Base-by-base conservation (phyloP, 345 rosid species). In the Salix exigua region DNA sequence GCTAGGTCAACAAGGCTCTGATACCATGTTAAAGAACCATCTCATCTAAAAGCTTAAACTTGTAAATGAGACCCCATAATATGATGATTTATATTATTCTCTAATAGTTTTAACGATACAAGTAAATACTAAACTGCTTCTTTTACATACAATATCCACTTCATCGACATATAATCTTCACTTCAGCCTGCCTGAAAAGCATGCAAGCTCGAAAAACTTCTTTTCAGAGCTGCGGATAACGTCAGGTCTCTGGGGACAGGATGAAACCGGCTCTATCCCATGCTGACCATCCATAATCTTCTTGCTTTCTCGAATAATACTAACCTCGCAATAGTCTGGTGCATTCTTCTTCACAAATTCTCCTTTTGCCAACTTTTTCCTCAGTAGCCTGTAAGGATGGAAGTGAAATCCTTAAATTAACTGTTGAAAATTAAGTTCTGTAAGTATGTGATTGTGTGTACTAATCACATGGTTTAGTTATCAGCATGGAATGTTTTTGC, bases 261-360 rank as follows among this genome's bases (percentile, higher is more conserved):
- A 48, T 25, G 70, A 44, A 16, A 66, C 30, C 18, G 81, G 38
- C 48, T 78, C 80, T 23, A 64, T 9, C 4, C 48, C 42, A 48
- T 74, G 58, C 68, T 79, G 48, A 40, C 38, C 61, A 6, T 71
- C 85, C n/a, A 12, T 4, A 40, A 82, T 72, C 71, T 82, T 82
- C 81, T 80, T 78, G 14, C 89, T 89, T 7, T 85, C 71, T 66
- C 72, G 77, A 69, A 87, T 88, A 48, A 88, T 70, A 17, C 80
- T 82, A 9, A 87, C 89, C 70, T 86, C 81, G 60, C 92, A 88
- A 42, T 70, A 87, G 0, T 85, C 89, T 3, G 94, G 92, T 17
- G 92, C 89, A 80, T 86, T 82, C 79, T 81, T 82, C 84, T 74
- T 82, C 35, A 90, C 79, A 63, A 74, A 75, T 78, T 90, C 85